A percentile compares a stretch with the other conserved stretches of the same genome.
These are phyloP conservation scores for Populus ilicifolia DNA, from an alignment of 345 rosid genomes.

Conservation along the genomic window DNA sequence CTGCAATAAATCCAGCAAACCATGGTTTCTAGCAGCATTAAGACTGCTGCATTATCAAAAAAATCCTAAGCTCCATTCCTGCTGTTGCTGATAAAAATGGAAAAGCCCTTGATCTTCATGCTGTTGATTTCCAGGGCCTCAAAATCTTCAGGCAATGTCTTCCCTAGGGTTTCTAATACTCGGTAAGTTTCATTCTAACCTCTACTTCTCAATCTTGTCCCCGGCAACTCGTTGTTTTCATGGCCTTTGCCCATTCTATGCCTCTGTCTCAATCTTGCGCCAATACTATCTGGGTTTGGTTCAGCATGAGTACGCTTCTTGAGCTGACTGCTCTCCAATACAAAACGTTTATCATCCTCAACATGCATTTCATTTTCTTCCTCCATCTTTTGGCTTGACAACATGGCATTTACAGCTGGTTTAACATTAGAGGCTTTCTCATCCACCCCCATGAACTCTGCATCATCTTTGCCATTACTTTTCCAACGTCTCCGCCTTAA, in stretches of 20 bases:
- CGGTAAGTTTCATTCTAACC: not conserved
- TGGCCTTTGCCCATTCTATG: conserved; percentile 14
- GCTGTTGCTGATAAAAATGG: not conserved
- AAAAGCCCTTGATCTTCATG: not conserved
- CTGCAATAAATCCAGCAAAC: not conserved
- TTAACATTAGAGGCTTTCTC: conserved; percentile 1
- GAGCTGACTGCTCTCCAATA: not conserved
- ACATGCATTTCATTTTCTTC: conserved; percentile 2
- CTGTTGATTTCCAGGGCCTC: not conserved
- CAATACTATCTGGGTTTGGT: conserved; percentile 38
- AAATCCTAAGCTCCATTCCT: not conserved
- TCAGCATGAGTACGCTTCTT: conserved; percentile 4
- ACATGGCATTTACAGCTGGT: not conserved
- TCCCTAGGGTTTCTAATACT: not conserved
- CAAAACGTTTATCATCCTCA: not conserved
- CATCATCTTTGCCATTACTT: conserved; percentile 6
- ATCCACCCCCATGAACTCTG: not conserved
- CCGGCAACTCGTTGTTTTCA: not conserved
- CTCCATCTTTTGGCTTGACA: not conserved
- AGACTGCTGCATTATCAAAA: not conserved
- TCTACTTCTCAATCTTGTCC: not conserved
- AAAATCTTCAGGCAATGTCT: not conserved
- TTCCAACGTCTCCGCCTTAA: conserved; percentile 37
- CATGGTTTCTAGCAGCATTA: not conserved
- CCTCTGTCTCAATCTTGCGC: conserved; percentile 46